Percentiles rank a stretch among this genome's conserved stretches.
Conservation (phyloP, 2,329 filamentous ascomycete species). For the Exophiala dermatitidis region DNA sequence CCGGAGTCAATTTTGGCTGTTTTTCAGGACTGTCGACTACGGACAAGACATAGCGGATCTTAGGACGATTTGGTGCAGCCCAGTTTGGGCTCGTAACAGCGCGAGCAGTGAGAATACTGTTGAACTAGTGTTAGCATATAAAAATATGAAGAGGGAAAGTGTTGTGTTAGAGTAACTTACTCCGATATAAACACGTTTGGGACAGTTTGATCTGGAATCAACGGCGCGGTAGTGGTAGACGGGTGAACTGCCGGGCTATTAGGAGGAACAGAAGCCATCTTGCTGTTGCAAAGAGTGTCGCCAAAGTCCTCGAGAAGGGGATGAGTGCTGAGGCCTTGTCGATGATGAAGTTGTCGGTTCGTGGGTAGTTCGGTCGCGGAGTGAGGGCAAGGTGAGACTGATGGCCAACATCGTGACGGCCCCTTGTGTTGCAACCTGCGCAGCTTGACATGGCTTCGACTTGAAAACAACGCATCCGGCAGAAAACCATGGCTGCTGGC, state of each 20-base stretch:
- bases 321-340: background rate
- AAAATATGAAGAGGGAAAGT: background rate
- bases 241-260: conserved; percentile 3
- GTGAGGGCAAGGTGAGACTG: background rate
- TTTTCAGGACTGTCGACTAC: conserved; percentile 11
- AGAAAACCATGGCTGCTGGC: too few species aligned
- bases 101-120: conserved; percentile 20
- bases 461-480: too few species aligned
- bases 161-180: conserved; percentile 7
- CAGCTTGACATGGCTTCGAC: too few species aligned
- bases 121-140: background rate
- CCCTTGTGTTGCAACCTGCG: too few species aligned
- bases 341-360: background rate
- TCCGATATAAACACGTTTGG: conserved; percentile 21
- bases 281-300: background rate
- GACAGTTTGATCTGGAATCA: conserved; percentile 21
- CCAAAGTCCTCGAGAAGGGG: background rate
- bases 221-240: conserved; percentile 19
- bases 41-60: conserved; percentile 20
- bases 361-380: conserved; percentile 2
- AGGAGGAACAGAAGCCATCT: background rate
- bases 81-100: conserved; percentile 22
- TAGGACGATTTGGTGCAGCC: conserved; percentile 13
- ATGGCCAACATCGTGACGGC: conserved; percentile 9
- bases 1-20: conserved; percentile 13